Evolutionary conservation across 495 filamentous ascomycete genomes (phyloP), one percentile per base, ranked within the genome.

Genomic region (Gamarada debralockiae): DNA sequence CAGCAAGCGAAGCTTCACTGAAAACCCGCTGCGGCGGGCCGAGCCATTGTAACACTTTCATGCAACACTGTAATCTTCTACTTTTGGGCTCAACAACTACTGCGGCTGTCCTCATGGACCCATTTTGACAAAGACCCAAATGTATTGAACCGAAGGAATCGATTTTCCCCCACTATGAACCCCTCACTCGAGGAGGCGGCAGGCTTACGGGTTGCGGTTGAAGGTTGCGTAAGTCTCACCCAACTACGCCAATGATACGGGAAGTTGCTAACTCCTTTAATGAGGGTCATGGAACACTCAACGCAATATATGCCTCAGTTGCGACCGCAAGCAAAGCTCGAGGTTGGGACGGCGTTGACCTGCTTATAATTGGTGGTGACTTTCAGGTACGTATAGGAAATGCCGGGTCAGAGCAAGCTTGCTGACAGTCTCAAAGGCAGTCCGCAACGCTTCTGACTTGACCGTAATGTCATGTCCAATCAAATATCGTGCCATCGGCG

Each of bases 281-380:
- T 12, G 27, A 92, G 90, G 93, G 90, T 40, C 93, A 98, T 69
- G 93, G 93, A 29, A 87, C 85, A 9, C 79, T 98, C 31, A 75
- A 96, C 58, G 86, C 86, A 21, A 97, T 98, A 48, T 98, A 98
- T 63, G 79, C 86, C 0, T 83, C 86, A 8, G 76, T 95, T 21
- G 68, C 78, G 15, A 71, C 70, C 33, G 69, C 87, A 12, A 83
- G 81, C 60, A 67, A 80, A 39, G 65, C 77, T 40, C 83, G 85
- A 50, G 74, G 77, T 8, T 96, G 89, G 89, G 77, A 84, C 55
- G 78, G 76, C 18, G 79, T 95, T 15, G 91, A 96, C 62, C 63
- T 92, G 7, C 70, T 95, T 40, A 91, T 96, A 59, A 93, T 96
- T 57, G 86, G 89, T 37, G 91, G 91, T 14, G 91, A 96, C 62